These are phyloP conservation scores for Colletotrichum tofieldiae DNA, from an alignment of 2,329 filamentous ascomycete species.

Conservation along the genomic window DNA sequence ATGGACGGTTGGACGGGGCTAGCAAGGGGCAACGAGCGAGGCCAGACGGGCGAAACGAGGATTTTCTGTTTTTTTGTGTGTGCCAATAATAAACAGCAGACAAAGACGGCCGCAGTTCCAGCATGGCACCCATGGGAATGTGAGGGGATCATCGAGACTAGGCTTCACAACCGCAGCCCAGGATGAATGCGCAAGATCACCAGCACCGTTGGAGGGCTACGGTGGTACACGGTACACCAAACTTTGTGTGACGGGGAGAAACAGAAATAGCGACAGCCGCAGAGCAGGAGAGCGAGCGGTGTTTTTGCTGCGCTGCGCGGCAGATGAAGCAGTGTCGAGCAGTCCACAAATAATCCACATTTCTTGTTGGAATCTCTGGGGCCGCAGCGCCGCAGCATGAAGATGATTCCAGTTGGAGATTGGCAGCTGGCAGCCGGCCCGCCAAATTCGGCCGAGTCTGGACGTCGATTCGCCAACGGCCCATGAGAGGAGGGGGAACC, in stretches of 20 bases:
- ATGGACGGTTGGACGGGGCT: not conserved
- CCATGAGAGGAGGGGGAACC: not conserved
- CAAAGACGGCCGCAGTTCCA: not conserved
- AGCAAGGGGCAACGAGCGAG: not conserved
- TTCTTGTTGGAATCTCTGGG: slow-evolving; percentile 1
- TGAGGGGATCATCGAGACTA: not conserved
- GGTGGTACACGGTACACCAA: not conserved
- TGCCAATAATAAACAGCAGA: slow-evolving; percentile 2
- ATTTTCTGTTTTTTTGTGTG: not conserved
- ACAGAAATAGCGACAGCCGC: not conserved
- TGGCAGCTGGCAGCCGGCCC: slow-evolving; percentile 17
- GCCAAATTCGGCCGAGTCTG: slow-evolving; percentile 1
- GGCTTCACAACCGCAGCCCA: not conserved
- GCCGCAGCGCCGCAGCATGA: not conserved
- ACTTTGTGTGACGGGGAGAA: not conserved
- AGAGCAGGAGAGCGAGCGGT: not conserved
- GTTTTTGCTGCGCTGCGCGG: not conserved
- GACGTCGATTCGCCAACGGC: slow-evolving; percentile 17
- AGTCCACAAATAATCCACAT: slow-evolving; percentile 31
- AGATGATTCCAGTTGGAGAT: not conserved
- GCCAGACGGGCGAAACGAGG: not conserved
- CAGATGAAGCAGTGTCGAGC: slow-evolving; percentile 31
- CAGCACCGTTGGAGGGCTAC: not conserved
- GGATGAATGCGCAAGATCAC: not conserved
- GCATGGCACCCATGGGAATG: not conserved